Evolutionary conservation across 441 rosid genomes (phyloP), one percentile per base, ranked within the genome.

Genomic region (Gossypium schwendimanii): DNA sequence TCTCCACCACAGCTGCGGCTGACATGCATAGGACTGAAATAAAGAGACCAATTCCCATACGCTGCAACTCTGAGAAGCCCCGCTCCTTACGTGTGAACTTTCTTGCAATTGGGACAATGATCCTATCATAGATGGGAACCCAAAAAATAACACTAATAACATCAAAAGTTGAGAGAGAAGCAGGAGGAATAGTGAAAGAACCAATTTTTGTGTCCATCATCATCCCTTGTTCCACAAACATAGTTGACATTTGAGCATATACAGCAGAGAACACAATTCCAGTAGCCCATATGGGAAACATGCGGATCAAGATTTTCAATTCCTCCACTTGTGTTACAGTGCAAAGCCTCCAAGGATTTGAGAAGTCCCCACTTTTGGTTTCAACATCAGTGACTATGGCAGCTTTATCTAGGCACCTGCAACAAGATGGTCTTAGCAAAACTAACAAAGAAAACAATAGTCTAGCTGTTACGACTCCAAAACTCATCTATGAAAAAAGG

Each of bases 171-270:
- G 89, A 87, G 0, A 94, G 86, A 0, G 97, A 86, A 0, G 97
- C 97, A 1, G 97, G 88, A 76, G 98, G 97, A 75, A 94, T 81
- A 70, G 86, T 75, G 81, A 94, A 91, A 6, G 98, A 89, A 62
- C 97, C 97, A 4, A 92, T 73, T 3, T 74, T 82, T 28, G 90
- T 82, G 77, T 92, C 81, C 97, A 92, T 94, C 81, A 86, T 74
- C 86, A 81, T 87, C 52, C 97, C 96, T 85, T 94, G 97, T 75
- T 94, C 97, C 68, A 94, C 97, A 64, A 91, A 94, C 91, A 88
- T 81, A 8, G 97, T 86, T 8, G 89, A 84, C 86, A 89, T 90
- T 67, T 94, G 97, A 18, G 97, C 89, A 69, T 92, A 87, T 0
- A 88, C 89, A 1, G 96, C 94, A 23, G 91, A 78, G 77, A 92